Evolutionary conservation across 257 asterid species (phyloP).

Genomic region (Ehretia macrophylla): DNA sequence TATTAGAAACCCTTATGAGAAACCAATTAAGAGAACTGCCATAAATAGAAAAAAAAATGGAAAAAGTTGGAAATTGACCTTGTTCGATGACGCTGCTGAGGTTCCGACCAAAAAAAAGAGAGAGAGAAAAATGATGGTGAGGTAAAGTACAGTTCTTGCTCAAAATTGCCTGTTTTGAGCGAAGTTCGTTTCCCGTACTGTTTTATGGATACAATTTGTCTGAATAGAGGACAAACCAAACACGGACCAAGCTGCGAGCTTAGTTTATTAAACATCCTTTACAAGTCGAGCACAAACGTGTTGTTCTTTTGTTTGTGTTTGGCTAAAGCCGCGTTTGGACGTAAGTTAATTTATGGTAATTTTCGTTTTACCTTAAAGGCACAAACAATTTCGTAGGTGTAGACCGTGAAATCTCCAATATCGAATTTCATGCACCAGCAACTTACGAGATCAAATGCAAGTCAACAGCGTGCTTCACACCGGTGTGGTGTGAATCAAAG

Average conservation of each 20-base stretch:
- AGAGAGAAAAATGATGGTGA: too few relatives aligned
- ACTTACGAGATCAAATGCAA: too few relatives aligned
- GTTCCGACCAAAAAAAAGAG: too few relatives aligned
- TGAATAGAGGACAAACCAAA: constrained; percentile 11
- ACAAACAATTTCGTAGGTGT: too few relatives aligned
- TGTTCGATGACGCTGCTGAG: constrained; percentile 1
- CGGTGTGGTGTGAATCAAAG: too few relatives aligned
- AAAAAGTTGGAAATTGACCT: not conserved
- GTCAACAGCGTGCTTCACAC: too few relatives aligned
- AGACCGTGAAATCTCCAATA: too few relatives aligned
- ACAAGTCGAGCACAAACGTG: not conserved
- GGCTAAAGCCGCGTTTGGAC: constrained; percentile 19
- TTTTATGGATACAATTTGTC: not conserved
- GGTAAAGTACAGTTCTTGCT: not conserved
- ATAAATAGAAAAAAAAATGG: not conserved
- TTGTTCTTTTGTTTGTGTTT: not conserved
- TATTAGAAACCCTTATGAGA: not conserved
- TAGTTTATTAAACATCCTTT: not conserved
- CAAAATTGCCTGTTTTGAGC: constrained; percentile 4
- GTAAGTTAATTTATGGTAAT: too few relatives aligned
- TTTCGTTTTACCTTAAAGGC: too few relatives aligned
- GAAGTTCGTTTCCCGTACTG: not conserved
- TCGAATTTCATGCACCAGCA: too few relatives aligned
- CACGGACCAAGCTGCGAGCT: constrained; percentile 12
- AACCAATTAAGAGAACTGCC: not conserved